Evolutionary conservation across 306 rosid species (phyloP), one percentile per base, ranked within the genome.

Genomic region (Rosa rugosa): DNA sequence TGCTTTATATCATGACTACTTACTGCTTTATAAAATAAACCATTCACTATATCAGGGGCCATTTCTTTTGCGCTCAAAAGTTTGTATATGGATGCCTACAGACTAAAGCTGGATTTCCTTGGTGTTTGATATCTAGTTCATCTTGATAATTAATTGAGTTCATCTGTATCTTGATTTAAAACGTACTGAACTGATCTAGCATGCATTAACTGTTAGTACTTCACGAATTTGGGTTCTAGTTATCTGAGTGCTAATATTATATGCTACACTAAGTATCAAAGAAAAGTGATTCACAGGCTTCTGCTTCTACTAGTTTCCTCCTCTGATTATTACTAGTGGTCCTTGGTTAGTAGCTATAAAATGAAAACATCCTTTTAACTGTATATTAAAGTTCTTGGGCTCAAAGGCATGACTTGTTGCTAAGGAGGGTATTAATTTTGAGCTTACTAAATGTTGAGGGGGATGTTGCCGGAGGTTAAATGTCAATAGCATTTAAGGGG

Each of bases 141-240:
- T 14, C 70, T 65, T 36, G 34, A 25, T 6, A 65, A 27, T 36
- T 36, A 36, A 42, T 23, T 25, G 41, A 49, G 59, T 71, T 72
- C 60, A 50, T 31, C 25, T 34, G 41, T 27, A 50, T 50, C 31
- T 50, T 72, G 76, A 72, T 51, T 54, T 34, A 72, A 72, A 49
- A 0, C 31, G 11, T 36, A 51, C 76, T 34, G 27, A 31, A 41
- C 40, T 20, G 49, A 51, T 73, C 51, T 11, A 40, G 40, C 40
- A 73, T 54, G 36, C 50, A 56, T 20, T 57, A 13, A 38, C 38
- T 25, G 3, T 31, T 71, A 27, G 38, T 53, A 36, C 59, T 53
- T 34, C 6, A 51, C 65, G 5, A 72, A 36, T 73, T 40, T 54
- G 36, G 20, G 38, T 73, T 73, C 17, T 51, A 36, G 3, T 40